These are phyloP conservation scores for Tricholoma saponaceum DNA, from an alignment of 768 basidiomycete genomes.

Conservation along the genomic window DNA sequence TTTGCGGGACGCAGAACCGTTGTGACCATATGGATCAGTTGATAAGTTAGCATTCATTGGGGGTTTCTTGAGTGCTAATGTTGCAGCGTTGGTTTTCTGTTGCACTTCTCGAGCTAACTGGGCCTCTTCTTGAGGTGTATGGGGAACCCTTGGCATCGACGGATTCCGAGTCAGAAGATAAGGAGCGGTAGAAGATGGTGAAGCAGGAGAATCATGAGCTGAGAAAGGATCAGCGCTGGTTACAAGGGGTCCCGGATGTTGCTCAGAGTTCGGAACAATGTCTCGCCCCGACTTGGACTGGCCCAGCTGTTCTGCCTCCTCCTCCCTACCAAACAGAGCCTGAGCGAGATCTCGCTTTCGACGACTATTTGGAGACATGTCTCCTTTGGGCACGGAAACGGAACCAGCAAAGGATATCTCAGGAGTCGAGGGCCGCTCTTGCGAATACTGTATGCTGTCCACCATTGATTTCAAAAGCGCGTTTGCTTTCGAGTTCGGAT, in stretches of 20 bases:
- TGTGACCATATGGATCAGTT: conserved; percentile 26
- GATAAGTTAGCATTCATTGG: conserved; percentile 35
- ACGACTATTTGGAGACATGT: conserved; percentile 48
- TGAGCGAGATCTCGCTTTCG: conserved; percentile 74
- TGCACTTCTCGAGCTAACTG: conserved; percentile 65
- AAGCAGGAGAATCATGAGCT: conserved; percentile 20
- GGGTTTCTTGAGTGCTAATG: conserved; percentile 49
- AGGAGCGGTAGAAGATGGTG: conserved; percentile 25
- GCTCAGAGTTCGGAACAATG: neutral
- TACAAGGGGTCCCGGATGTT: conserved; percentile 3
- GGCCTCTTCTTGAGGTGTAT: conserved; percentile 42
- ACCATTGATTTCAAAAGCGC: conserved; percentile 66
- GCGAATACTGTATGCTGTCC: conserved; percentile 42
- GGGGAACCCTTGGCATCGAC: conserved; percentile 39
- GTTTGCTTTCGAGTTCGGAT: conserved; percentile 56
- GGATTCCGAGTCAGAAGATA: conserved; percentile 38
- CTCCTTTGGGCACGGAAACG: conserved; percentile 24
- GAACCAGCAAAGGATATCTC: conserved; percentile 14
- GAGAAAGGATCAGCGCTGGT: conserved; percentile 11
- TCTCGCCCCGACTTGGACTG: neutral
- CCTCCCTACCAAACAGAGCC: conserved; percentile 61
- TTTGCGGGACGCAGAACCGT: conserved; percentile 39
- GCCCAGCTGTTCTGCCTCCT: conserved; percentile 23
- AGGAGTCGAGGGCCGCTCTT: conserved; percentile 22
- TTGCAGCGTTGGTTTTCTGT: conserved; percentile 64